Base-by-base conservation (phyloP, 169 alveolate species). In the Cyclospora cayetanensis region DNA sequence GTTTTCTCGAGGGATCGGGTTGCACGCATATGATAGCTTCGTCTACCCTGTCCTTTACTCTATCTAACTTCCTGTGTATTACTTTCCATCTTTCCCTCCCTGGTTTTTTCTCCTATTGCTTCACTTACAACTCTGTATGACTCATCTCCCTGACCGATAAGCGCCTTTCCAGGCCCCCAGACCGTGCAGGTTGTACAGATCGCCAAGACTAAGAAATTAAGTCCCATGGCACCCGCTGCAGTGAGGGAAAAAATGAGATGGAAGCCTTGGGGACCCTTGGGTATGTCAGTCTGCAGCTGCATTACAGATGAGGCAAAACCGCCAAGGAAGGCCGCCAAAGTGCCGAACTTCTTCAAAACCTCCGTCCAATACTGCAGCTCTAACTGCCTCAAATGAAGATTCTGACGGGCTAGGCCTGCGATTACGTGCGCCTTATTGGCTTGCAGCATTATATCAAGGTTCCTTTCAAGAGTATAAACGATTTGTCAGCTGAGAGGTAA, bases 91-190 rank as follows among this genome's bases (percentile, higher is more conserved):
- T 66, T 29, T 9, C 80, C 87, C 4, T n/a, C 65, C 87, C 4
- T 5, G 5, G 34, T 72, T 11, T 11, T 29, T 20, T 3, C 37
- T 63, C 37, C 29, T 22, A 63, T 11, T 22, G 34, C 41, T 22
- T 5, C 27, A 63, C 92, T 27, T 7, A 87, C 92, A 52, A 43
- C 80, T 25, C 15, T 11, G 63, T 35, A 43, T 52, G 90, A 39
- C 41, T 90, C 82, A 41, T 76, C 68, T 18, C 93, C 93, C 35
- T 53, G 74, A 1, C 93, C 93, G 0, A 52, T 42, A 35, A 90
- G 93, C 7, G 93, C 93, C 39, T 50, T 72, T 31, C 93, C 93
- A 25, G 93, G 93, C 29, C 84, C 93, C 83, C 77, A 90, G 31
- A 90, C 41, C 3, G 37, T 20, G 76, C 86, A 70, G 65, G 80